Conservation (phyloP, 2,329 filamentous ascomycete species). For the Fusarium nanum region DNA sequence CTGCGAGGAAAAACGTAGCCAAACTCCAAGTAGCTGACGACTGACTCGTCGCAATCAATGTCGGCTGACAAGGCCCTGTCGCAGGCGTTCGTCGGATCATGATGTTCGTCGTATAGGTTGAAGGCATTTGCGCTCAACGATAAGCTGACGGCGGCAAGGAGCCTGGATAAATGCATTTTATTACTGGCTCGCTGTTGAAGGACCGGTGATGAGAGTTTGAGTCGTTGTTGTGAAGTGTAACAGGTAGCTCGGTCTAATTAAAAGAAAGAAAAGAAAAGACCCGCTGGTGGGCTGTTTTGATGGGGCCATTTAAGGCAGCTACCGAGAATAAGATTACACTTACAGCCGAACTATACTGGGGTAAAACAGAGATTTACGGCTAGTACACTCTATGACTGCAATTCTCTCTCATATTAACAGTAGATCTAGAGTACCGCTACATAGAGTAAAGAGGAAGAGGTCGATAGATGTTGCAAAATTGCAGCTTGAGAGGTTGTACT, state of each 20-base stretch:
- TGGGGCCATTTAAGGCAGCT: not conserved
- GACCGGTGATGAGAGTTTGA: too few species aligned
- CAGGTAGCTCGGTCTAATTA: not conserved
- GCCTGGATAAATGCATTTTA: not conserved
- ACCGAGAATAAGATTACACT: not conserved
- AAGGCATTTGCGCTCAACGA: not conserved
- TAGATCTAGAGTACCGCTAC: too few species aligned
- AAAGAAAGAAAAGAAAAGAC: not conserved
- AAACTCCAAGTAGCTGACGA: not conserved
- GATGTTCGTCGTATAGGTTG: not conserved
- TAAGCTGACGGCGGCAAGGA: accelerated
- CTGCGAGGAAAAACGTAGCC: accelerated
- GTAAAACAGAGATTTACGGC: too few species aligned
- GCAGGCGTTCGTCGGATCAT: not conserved
- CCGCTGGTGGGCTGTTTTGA: not conserved
- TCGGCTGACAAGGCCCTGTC: not conserved
- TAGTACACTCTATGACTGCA: too few species aligned
- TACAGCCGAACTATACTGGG: not conserved
- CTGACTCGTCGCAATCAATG: not conserved
- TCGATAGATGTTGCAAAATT: too few species aligned
- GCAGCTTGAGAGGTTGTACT: too few species aligned
- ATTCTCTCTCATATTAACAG: too few species aligned
- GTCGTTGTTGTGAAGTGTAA: not conserved
- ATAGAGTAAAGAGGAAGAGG: too few species aligned
- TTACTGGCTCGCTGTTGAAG: accelerated